These are phyloP conservation scores for Lathyrus aphaca DNA, from an alignment of 306 rosid species.

Conservation along the genomic window DNA sequence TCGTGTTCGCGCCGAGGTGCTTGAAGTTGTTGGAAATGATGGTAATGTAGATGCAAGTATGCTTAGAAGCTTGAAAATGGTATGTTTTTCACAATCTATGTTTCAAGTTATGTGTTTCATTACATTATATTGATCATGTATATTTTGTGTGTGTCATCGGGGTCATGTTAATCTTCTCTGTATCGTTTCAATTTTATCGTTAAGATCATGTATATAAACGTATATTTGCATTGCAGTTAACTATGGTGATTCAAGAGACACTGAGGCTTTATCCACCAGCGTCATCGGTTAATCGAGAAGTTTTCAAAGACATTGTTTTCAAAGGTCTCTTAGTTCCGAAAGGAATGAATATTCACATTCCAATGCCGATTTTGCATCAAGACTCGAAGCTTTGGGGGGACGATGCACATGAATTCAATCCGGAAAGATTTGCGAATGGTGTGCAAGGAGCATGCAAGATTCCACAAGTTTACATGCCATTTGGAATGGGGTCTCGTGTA, in stretches of 20 bases:
- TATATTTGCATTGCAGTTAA: constrained; percentile 54
- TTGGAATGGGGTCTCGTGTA: constrained; percentile 58
- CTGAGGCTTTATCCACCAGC: constrained; percentile 63
- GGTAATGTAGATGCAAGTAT: constrained; percentile 36
- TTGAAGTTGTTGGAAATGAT: constrained; percentile 38
- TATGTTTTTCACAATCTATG: constrained; percentile 20
- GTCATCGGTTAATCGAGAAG: constrained; percentile 42
- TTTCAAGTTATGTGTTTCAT: neutral
- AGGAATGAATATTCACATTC: constrained; percentile 38
- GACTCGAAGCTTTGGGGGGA: constrained; percentile 60
- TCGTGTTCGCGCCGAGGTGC: constrained; percentile 41
- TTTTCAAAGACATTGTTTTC: constrained; percentile 28
- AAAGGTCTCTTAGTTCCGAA: neutral
- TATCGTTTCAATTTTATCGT: no score
- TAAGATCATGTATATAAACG: neutral
- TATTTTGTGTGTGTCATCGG: no score
- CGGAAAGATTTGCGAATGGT: constrained; percentile 65
- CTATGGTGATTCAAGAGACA: constrained; percentile 81
- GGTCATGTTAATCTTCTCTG: no score
- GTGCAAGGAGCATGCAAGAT: constrained; percentile 52
- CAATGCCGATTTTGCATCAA: constrained; percentile 55
- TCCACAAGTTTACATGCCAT: constrained; percentile 63
- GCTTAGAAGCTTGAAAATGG: constrained; percentile 47
- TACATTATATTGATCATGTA: neutral
- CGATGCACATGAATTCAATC: constrained; percentile 63